Evolutionary conservation across 1,284 basidiomycete species (phyloP), one percentile per base, ranked within the genome.

Genomic region (Ganoderma lingzhi): DNA sequence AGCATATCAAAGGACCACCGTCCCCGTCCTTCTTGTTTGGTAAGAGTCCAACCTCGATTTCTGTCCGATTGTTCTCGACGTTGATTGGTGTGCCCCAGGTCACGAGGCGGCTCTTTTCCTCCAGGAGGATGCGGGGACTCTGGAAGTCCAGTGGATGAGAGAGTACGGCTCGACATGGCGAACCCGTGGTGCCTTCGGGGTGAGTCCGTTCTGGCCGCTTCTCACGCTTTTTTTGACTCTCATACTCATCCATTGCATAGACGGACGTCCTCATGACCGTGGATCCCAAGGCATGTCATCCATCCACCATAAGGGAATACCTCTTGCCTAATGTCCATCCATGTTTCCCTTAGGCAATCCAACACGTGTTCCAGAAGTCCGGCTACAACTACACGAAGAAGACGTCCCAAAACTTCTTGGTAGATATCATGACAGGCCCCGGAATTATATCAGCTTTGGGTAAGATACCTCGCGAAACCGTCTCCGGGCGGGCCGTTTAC

Each of bases 341-440:
- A 8, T 35, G 4, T 35, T 35, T 35, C 3, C 28, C 19, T 3
- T 9, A 76, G 76, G 79, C 75, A 0, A 30, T 79, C 12, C 77
- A 80, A 39, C 73, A 79, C 53, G 69, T 79, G 19, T 72, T 74
- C 5, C 78, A 78, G n/a, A 78, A 76, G 35, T 74, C 75, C 0
- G 77, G 70, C 2, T 76, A 78, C 64, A 68, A 69, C 61, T 79
- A 74, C 61, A 63, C 56, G 9, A 79, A 79, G 70, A 62, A 69
- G 9, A 37, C 41, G 3, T 70, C 74, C n/a, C 64, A 67, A 28
- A 70, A 63, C 44, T 59, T 71, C 39, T 60, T 70, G 12, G 58
- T 17, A 2, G 65, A 65, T 10, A 45, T 78, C 3, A 44, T 72
- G n/a, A 41, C 66, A 6, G 78, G 78, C 3, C 66, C 71, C 0